Percentiles rank a stretch among this genome's conserved stretches.
phyloP scores from a whole-genome alignment of 371 early-diverging fungal species.

The Actinomortierella wolfii region DNA sequence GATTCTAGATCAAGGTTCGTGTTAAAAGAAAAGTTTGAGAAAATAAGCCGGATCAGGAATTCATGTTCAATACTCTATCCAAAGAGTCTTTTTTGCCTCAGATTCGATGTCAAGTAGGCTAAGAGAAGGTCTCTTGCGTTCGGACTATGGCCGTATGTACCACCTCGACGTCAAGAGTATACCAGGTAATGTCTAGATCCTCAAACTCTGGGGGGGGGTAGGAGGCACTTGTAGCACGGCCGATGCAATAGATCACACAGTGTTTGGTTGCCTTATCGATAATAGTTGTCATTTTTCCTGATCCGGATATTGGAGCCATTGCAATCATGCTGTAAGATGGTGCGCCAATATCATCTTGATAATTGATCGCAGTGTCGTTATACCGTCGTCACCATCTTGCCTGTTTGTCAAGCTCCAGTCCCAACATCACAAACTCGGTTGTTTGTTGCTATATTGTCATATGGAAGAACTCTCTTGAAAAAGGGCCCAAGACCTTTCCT shows the following conservation, averaged over 20 bases:
- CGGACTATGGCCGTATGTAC: not conserved
- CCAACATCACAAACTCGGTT: conserved; percentile 30
- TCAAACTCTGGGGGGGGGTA: conserved; percentile 10
- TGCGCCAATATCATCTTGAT: conserved; percentile 11
- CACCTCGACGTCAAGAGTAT: conserved; percentile 10
- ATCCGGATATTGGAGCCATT: conserved; percentile 23
- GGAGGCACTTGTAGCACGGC: not conserved
- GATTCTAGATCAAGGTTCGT: conserved; percentile 17
- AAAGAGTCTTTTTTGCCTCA: not conserved
- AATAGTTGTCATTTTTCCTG: conserved; percentile 34
- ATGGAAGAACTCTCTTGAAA: conserved; percentile 1
- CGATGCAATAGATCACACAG: conserved; percentile 24
- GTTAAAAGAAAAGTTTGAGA: conserved; percentile 10
- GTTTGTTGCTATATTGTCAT: not conserved
- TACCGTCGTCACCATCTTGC: conserved; percentile 13
- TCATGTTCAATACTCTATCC: conserved; percentile 14
- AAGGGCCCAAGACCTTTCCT: not conserved
- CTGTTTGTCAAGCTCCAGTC: conserved; percentile 20
- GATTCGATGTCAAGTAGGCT: conserved; percentile 1
- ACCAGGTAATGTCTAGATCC: conserved; percentile 6
- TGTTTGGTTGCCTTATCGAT: conserved; percentile 20
- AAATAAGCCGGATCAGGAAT: conserved; percentile 25
- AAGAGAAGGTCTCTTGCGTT: not conserved
- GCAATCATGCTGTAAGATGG: conserved; percentile 13
- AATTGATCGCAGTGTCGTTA: conserved; percentile 13